Evolutionary conservation across 495 filamentous ascomycete species (phyloP).

Genomic region (Hyaloscypha hepaticicola): DNA sequence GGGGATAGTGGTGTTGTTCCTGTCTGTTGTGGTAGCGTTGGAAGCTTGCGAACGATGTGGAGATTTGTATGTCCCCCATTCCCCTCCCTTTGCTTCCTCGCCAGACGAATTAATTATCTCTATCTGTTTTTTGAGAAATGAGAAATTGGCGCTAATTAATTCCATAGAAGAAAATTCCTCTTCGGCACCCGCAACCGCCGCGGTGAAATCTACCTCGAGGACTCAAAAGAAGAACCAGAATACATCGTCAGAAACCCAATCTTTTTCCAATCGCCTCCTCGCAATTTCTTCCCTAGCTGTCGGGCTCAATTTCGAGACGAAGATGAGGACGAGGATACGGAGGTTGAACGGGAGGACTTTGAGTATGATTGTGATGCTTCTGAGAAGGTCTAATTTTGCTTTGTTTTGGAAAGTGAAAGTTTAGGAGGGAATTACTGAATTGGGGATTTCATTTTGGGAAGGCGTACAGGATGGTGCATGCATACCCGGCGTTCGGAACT

Average conservation of each 20-base stretch:
- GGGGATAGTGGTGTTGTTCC: slow-evolving; percentile 35
- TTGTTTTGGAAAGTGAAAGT: too few relatives aligned
- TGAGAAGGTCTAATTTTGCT: slow-evolving; percentile 10
- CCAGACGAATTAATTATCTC: too few relatives aligned
- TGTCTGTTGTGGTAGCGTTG: slow-evolving; percentile 36
- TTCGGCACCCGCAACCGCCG: slow-evolving; percentile 9
- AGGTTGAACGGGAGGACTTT: neutral
- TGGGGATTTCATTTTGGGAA: too few relatives aligned
- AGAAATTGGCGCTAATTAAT: neutral
- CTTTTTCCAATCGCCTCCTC: slow-evolving; percentile 17
- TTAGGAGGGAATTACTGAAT: too few relatives aligned
- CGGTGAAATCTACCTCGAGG: slow-evolving; percentile 29
- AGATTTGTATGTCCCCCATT: slow-evolving; percentile 32
- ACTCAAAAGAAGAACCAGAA: slow-evolving; percentile 10
- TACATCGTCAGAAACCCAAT: slow-evolving; percentile 20
- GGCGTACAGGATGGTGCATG: too few relatives aligned
- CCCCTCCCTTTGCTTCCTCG: neutral
- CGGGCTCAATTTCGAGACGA: neutral
- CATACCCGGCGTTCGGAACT: too few relatives aligned
- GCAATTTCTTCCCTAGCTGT: neutral
- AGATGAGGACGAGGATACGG: neutral
- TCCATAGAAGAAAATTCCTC: slow-evolving; percentile 13
- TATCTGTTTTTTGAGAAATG: too few relatives aligned
- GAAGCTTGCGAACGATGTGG: slow-evolving; percentile 39
- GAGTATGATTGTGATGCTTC: slow-evolving; percentile 10